Conservation (phyloP, 139 green algal species). For the Cymbomonas tetramitiformis region DNA sequence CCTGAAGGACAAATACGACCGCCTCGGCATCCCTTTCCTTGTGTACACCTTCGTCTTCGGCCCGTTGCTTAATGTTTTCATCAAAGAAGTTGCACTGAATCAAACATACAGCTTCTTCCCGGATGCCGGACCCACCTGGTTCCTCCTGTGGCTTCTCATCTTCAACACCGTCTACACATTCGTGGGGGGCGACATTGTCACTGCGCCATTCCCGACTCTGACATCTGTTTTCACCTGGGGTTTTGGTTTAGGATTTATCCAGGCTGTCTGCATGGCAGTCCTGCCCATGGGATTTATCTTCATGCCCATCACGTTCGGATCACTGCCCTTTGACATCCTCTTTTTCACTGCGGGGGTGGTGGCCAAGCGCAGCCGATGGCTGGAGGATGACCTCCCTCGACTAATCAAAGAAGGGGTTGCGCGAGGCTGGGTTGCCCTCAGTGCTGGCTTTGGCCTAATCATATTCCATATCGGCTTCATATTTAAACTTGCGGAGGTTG, state of each 20-base stretch:
- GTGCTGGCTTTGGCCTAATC: too few species aligned
- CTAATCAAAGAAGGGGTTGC: too few species aligned
- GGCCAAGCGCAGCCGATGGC: too few species aligned
- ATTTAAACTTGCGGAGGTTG: too few species aligned
- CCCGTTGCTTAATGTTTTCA: not conserved
- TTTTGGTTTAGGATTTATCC: not conserved
- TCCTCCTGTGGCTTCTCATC: constrained; percentile 8
- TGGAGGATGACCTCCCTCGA: too few species aligned
- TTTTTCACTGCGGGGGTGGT: not conserved
- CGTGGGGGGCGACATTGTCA: too few species aligned
- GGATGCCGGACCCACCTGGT: not conserved
- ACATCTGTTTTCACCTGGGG: too few species aligned
- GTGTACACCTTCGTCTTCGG: not conserved
- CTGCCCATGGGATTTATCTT: not conserved
- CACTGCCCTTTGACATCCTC: not conserved
- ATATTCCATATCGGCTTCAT: too few species aligned
- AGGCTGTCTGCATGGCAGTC: not conserved
- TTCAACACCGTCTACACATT: constrained; percentile 10
- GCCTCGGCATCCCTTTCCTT: not conserved
- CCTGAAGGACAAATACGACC: not conserved
- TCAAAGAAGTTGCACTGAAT: not conserved
- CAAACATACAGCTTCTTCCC: not conserved
- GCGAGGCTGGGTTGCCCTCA: too few species aligned
- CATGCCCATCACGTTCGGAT: not conserved
- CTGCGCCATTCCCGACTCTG: too few species aligned